Evolutionary conservation across 1,139 yeast species (phyloP), one percentile per base, ranked within the genome.

Genomic region (Spencermartinsiella ligniputridi): DNA sequence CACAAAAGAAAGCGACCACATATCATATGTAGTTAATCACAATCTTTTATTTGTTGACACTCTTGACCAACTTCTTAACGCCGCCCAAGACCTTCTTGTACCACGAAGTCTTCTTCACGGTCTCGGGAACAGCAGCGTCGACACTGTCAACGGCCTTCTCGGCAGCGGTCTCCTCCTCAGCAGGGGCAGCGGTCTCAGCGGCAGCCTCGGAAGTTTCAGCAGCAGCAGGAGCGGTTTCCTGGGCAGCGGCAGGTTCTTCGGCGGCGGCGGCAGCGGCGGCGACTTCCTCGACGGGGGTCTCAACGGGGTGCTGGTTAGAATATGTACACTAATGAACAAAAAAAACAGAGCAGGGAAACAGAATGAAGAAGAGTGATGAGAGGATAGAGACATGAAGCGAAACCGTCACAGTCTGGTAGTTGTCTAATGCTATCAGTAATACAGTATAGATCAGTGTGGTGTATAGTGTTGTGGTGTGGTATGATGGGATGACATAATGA

Each of bases 51-150:
- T 68, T 53, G 69, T 67, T 57, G 44, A 69, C 62, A 37, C 55
- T 51, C 53, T 62, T 57, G 52, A 63, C 60, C 37, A 72, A 61
- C 62, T 72, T 71, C 70, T 73, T 77, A 60, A 78, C 67, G 61
- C 71, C 74, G 53, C 65, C 61, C 51, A 73, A 58, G 46, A 75
- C 62, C 63, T 70, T 76, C 71, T 74, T 76, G 66, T 75, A 69
- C 60, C 74, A 65, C 51, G 71, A 70, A 57, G 69, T 70, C 74
- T 75, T 76, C 68, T 74, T 57, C 46, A 52, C 51, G 15, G 50
- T 45, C 20, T 52, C 58, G 36, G 62, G 55, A 15, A 47, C 53
- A 33, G 51, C 46, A 19, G 47, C 52, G 17, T 46, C 52, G 17
- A 51, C 52, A 45, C 39, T 44, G 46, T 52, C 51, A 33, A 42